Conservation (phyloP, 2,329 filamentous ascomycete genomes). For the Pleurostoma richardsiae region DNA sequence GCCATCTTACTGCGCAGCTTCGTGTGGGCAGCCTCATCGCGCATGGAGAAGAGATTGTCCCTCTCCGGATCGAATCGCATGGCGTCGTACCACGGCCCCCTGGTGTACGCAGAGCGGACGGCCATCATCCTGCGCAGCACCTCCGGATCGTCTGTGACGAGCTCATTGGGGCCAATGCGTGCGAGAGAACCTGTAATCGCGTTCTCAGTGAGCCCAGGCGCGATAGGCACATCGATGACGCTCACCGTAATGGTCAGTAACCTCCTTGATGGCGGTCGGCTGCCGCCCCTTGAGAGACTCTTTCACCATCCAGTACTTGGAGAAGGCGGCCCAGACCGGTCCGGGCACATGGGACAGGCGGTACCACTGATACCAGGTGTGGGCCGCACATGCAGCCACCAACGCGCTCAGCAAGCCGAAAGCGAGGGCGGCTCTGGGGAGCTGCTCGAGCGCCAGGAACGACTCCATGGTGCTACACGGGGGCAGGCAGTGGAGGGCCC, state of each 20-base stretch:
- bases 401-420: too few relatives aligned
- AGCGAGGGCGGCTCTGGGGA: too few relatives aligned
- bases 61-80: neutral
- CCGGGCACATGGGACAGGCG: slow-evolving; percentile 27
- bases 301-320: slow-evolving; percentile 24
- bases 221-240: neutral
- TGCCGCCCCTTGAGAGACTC: slow-evolving; percentile 16
- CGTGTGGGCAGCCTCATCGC: neutral
- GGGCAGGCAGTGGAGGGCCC: too few relatives aligned
- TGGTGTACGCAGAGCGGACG: slow-evolving; percentile 1
- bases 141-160: slow-evolving; percentile 14
- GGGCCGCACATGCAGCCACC: neutral
- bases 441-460: too few relatives aligned
- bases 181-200: neutral
- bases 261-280: slow-evolving; percentile 17
- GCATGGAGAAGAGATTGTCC: neutral
- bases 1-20: neutral
- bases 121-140: slow-evolving; percentile 10
- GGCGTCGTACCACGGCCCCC: neutral
- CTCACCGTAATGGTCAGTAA: slow-evolving; percentile 19
- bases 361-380: slow-evolving; percentile 1
- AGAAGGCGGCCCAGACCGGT: slow-evolving; percentile 24
- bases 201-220: neutral
- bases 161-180: slow-evolving; percentile 16
- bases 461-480: too few relatives aligned